Evolutionary conservation across 352 stramenopile genomes (phyloP).

Genomic region (Pythium aquatile): DNA sequence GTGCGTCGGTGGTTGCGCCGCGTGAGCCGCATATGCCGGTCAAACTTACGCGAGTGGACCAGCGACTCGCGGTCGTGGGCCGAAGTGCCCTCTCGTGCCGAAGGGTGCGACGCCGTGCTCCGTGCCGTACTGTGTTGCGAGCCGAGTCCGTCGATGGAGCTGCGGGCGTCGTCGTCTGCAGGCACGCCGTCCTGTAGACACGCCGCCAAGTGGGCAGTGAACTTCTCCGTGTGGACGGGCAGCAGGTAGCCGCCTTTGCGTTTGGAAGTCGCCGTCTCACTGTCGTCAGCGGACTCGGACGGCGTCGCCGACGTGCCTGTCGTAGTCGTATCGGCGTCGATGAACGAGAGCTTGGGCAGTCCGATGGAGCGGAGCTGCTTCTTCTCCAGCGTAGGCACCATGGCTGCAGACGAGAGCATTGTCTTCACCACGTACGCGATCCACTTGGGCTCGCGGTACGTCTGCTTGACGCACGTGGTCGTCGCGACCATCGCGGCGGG

Average conservation of each 20-base stretch:
- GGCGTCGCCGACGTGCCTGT: background rate
- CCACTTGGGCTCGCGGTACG: conserved; percentile 64
- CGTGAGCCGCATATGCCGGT: conserved; percentile 63
- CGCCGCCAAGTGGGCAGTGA: conserved; percentile 31
- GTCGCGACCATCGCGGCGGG: conserved; percentile 19
- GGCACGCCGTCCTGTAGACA: conserved; percentile 17
- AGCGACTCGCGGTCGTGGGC: conserved; percentile 38
- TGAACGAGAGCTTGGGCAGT: conserved; percentile 43
- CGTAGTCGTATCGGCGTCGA: conserved; percentile 29
- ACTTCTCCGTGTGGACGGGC: conserved; percentile 52
- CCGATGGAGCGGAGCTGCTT: conserved; percentile 63
- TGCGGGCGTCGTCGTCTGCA: background rate
- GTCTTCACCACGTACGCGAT: conserved; percentile 70
- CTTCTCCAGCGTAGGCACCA: conserved; percentile 69
- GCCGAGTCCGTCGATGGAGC: background rate
- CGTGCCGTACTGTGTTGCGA: conserved; percentile 10
- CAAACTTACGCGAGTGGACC: conserved; percentile 63
- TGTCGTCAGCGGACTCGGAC: background rate
- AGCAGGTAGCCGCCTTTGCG: conserved; percentile 44
- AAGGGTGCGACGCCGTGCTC: conserved; percentile 5
- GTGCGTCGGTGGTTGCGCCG: conserved; percentile 59
- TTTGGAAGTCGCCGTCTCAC: conserved; percentile 15
- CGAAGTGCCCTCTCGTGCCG: background rate
- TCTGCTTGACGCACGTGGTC: conserved; percentile 55
- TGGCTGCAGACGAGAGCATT: conserved; percentile 55